Percentiles rank a stretch among this genome's conserved stretches.
phyloP scores from a whole-genome alignment of 352 stramenopile genomes.

The Phytophthora melonis region DNA sequence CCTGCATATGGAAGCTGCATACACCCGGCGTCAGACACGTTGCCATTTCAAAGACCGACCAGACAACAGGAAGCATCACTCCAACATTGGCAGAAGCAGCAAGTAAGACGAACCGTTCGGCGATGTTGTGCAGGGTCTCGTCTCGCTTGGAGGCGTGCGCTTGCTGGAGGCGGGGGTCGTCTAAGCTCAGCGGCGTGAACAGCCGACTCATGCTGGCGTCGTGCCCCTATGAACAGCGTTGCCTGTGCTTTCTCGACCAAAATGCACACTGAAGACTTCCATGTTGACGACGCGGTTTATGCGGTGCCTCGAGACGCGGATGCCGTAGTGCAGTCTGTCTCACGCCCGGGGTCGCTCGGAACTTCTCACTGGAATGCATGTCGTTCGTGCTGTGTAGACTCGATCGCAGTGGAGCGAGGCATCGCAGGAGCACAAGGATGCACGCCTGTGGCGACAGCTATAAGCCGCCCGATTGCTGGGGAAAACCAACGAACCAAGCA shows the following conservation, averaged over 20 bases:
- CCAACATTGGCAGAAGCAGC: neutral
- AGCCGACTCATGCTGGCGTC: slow-evolving; percentile 12
- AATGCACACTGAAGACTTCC: slow-evolving; percentile 5
- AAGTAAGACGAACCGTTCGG: slow-evolving; percentile 9
- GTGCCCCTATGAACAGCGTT: neutral
- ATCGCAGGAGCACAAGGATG: slow-evolving; percentile 9
- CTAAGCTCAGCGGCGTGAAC: slow-evolving; percentile 9
- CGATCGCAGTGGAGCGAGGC: neutral
- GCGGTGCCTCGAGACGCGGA: slow-evolving; percentile 2
- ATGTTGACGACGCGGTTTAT: slow-evolving; percentile 1
- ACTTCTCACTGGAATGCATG: neutral
- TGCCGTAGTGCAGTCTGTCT: neutral
- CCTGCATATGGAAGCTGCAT: slow-evolving; percentile 57
- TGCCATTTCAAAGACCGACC: neutral
- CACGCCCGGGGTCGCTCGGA: neutral
- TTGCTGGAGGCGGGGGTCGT: slow-evolving; percentile 1
- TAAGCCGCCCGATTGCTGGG: slow-evolving; percentile 6
- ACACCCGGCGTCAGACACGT: neutral
- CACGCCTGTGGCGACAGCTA: neutral
- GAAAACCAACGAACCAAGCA: slow-evolving; percentile 6
- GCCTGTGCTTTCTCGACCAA: neutral
- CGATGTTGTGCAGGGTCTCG: slow-evolving; percentile 22
- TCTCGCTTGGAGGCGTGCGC: slow-evolving; percentile 1
- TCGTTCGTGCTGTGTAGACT: slow-evolving; percentile 1
- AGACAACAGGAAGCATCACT: neutral